Base-by-base conservation (phyloP, 331 rosid species). In the Acacia concinna region DNA sequence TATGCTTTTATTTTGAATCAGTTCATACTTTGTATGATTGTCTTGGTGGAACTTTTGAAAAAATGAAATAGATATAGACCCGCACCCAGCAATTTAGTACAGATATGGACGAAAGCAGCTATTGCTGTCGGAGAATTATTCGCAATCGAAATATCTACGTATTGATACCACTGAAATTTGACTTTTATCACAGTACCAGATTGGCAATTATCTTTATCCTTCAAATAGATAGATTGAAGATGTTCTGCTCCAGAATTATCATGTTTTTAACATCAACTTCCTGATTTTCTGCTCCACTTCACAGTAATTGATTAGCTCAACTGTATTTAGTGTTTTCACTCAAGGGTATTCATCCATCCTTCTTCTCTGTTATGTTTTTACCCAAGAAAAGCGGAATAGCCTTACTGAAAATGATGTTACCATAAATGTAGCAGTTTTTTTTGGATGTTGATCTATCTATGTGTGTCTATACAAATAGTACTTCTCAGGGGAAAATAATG, bases 201-300 rank as follows among this genome's bases (percentile, higher is more conserved):
- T 44, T 78, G 63, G 62, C 62, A n/a, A 31, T 77, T 49, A 38
- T 79, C 44, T 78, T 38, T 57, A 20, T 74, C 79, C 8, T 44
- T 75, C 68, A 37, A 59, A 57, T 68, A 46, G 69, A 43, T 83
- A 65, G 68, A 60, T 35, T 78, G 40, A 57, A 25, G 68, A 34
- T 83, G 65, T 44, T 6, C 8, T 31, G 60, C 34, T 31, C 56
- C n/a, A 70, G 54, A 44, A 52, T 52, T 63, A n/a, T 59, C 68
- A 31, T 31, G 23, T 63, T 37, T 71, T 70, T 63, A 17, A 23
- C 67, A 37, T 71, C 6, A 60, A 57, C 68, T 75, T 75, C 21
- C 5, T 75, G 47, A 31, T 81, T 59, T 54, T 76, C 78, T 14
- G 65, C 71, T 72, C 35, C 51, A 68, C 79, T 64, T 41, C 54